phyloP scores from a whole-genome alignment of 192 early-diverging fungal genomes.

The Podila epigama region DNA sequence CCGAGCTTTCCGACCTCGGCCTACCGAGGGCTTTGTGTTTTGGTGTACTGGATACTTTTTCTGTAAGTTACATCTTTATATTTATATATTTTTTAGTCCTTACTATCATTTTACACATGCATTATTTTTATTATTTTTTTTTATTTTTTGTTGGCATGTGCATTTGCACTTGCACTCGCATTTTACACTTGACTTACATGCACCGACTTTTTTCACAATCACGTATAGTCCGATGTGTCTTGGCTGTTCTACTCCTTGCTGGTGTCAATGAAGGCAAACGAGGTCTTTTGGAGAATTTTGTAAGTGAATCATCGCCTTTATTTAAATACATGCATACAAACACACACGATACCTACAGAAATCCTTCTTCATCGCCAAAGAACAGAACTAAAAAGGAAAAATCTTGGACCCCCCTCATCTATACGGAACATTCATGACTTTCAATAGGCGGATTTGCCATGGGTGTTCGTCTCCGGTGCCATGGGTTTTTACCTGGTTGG shows the following conservation, averaged over 20 bases:
- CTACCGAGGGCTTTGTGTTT: constrained; percentile 40
- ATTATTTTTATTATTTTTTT: neutral
- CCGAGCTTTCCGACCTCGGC: constrained; percentile 42
- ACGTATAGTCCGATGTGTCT: constrained; percentile 39
- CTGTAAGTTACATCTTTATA: constrained; percentile 11
- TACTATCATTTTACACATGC: neutral
- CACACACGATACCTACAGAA: too few relatives aligned
- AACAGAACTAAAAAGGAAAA: too few relatives aligned
- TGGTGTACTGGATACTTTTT: constrained; percentile 49
- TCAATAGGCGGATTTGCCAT: constrained; percentile 39
- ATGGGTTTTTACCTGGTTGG: constrained; percentile 51
- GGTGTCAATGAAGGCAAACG: constrained; percentile 44
- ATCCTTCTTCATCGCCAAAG: too few relatives aligned
- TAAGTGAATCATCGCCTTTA: constrained; percentile 9
- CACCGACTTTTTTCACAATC: neutral
- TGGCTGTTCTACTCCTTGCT: constrained; percentile 32
- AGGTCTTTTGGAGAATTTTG: constrained; percentile 38
- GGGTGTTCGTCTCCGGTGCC: constrained; percentile 45
- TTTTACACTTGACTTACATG: constrained; percentile 1
- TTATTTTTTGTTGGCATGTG: neutral
- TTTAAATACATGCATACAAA: too few relatives aligned
- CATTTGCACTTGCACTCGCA: neutral
- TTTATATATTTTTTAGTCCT: neutral
- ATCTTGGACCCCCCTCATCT: too few relatives aligned
- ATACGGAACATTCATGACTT: neutral